Evolutionary conservation across 495 filamentous ascomycete genomes (phyloP), one percentile per base, ranked within the genome.

Genomic region (Aspergillus avenaceus): DNA sequence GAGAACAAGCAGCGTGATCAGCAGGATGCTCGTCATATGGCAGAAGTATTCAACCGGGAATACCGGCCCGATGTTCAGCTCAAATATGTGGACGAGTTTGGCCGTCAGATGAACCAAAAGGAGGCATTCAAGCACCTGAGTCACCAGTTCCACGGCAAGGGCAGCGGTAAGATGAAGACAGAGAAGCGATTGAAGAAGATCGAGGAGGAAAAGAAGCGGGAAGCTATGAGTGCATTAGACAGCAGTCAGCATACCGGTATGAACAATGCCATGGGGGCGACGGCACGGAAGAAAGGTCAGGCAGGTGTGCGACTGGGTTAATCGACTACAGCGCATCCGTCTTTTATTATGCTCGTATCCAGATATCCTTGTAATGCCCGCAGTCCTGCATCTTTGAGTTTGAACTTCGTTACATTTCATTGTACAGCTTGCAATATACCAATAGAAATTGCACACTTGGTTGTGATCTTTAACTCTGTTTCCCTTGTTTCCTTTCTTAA

Each of bases 91-190:
- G 93, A 97, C 63, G 91, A 91, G 42, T 82, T 81, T 60, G 93
- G 93, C 5, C 83, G 93, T 23, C 70, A 75, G 41, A 87, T 98
- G 80, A 85, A 85, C 57, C 82, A 86, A 62, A 98, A 97, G 74
- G 93, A 98, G 70, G 93, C 93, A 1, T 98, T 97, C 76, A 90
- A 90, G 74, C 82, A 97, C 62, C 75, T 97, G 38, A 90, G 84
- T 59, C 93, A 98, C 71, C 87, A 95, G 67, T 98, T 98, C 83
- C 93, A 98, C 71, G 93, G 93, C 46, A 97, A 97, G 73, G 91
- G 91, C 36, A 91, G 85, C 61, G 93, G 93, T 45, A 97, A 97
- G 79, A 87, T 87, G 74, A 98, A 98, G 85, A 97, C 90, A 21
- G 92, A 97, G 76, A 97, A 97, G 74, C 76, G 81, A 46, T 70